Evolutionary conservation across 495 filamentous ascomycete genomes (phyloP).

Genomic region (Penicillium crystallinum): DNA sequence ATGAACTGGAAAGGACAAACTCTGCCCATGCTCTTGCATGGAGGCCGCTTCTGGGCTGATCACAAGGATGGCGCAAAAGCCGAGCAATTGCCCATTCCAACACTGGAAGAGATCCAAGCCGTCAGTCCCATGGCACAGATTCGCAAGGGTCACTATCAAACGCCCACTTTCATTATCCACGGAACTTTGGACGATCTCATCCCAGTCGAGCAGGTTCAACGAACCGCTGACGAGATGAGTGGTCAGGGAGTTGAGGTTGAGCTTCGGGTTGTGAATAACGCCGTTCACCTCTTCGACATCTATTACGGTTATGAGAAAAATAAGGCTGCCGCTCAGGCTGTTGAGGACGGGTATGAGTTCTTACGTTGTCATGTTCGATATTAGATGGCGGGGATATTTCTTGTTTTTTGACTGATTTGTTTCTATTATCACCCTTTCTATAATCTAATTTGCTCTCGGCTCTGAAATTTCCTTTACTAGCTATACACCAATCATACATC

Average conservation of each 20-base stretch:
- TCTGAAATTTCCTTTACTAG: no score
- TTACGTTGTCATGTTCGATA: neutral
- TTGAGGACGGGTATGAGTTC: neutral
- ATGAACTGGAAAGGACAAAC: slow-evolving; percentile 41
- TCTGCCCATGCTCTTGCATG: slow-evolving; percentile 32
- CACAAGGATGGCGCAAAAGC: neutral
- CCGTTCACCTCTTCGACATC: slow-evolving; percentile 31
- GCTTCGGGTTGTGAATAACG: slow-evolving; percentile 24
- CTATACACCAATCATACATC: no score
- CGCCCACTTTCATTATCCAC: slow-evolving; percentile 45
- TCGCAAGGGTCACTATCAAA: slow-evolving; percentile 25
- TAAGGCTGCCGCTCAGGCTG: neutral
- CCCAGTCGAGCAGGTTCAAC: slow-evolving; percentile 33
- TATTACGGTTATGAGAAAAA: neutral
- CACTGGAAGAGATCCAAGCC: slow-evolving; percentile 17
- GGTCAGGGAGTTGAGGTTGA: slow-evolving; percentile 23
- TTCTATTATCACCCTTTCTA: no score
- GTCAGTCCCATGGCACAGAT: slow-evolving; percentile 37
- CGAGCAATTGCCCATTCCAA: slow-evolving; percentile 11
- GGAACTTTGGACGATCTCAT: slow-evolving; percentile 41
- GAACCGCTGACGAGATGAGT: slow-evolving; percentile 21
- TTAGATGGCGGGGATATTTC: neutral
- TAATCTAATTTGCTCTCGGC: no score
- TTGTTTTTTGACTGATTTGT: neutral
- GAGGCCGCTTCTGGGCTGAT: slow-evolving; percentile 1